Base-by-base conservation (phyloP, 495 filamentous ascomycete species). In the Rhizodiscina lignyota region DNA sequence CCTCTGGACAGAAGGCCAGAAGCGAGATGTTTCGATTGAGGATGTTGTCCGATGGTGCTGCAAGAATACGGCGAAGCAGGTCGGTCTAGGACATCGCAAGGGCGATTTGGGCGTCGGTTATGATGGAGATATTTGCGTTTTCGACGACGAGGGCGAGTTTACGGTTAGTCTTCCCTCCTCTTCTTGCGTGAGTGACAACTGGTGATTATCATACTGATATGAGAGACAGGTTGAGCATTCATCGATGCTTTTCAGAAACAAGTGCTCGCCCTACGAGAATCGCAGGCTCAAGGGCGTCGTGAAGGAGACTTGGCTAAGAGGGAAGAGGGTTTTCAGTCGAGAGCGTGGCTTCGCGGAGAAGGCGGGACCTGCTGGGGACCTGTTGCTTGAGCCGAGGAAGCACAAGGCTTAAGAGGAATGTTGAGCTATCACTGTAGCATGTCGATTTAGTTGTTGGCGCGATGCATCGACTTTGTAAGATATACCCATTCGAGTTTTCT, bases 41-140 rank as follows among this genome's bases (percentile, higher is more conserved):
- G 80, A 94, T 45, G 70, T 94, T 4, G 83, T 85, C 2, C 64
- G 70, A 4, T 75, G 91, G 56, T 94, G 89, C 62, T 77, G 75
- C 44, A 65, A 68, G 51, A 91, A 87, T 47, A 97, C 89, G 2
- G 81, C 89, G 4, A 70, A 67, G 54, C 89, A 97, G 56, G 89
- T 97, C 8, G 89, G 89, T 0, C 58, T 97, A n/a, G 60, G 77
- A 40, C 66, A 75, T 24, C 61, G 61, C 44, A 97, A 97, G 63
- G 89, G 89, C 24, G 78, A 78, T 30, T 54, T 97, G 30, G 70
- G 65, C 26, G 77, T 77, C 3, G 89, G 89, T 15, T 80, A 83
- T 59, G 89, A 97, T 55, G 89, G 78, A 2, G 89, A 97, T 56
- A 63, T 97, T 13, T 83, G 77, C 39, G 77, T 96, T 17, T 97